Evolutionary conservation across 2,329 filamentous ascomycete species (phyloP), one percentile per base, ranked within the genome.

Genomic region (Fusarium graminum): DNA sequence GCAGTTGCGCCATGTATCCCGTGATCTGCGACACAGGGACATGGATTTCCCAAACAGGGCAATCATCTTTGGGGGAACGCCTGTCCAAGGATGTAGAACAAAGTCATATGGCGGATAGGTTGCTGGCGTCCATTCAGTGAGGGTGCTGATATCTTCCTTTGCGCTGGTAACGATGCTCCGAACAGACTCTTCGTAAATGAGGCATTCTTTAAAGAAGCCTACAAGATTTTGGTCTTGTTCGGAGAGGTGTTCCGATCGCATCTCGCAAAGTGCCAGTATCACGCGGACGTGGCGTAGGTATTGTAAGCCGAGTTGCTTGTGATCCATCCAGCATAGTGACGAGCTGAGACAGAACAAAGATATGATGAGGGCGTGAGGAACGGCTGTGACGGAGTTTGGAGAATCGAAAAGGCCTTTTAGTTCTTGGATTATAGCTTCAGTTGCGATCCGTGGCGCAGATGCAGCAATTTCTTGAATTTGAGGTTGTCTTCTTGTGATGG

Each of bases 341-440:
- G 67, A 70, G 34, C 67, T 70, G 8, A 70, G 50, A 4, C 67
- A 68, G 10, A 70, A 70, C 0, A 70, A 40, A 0, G 67, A 70
- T 40, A 70, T 57, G 7, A 70, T 65, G 1, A 70, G 38, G 0
- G 60, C 67, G 13, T 67, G 44, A 1, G 67, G 67, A 7, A 70
- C 52, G 0, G 49, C 17, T 0, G 57, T 68, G 0, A 68, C 67
- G 3, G 49, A 36, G 7, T 70, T 70, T 1, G 67, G 67, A 4
- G 63, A 30, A 4, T 55, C 49, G 3, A 70, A 70, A 0, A 70
- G 52, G 2, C 19, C 47, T 34, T 36, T 64, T 2, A 70, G 44
- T 1, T 70, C 67, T 8, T 65, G 45, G 0, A 70, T 70, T 4
- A 70, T 57, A 5, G 67, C 67, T 12, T 70, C 58, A 19, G 67